A percentile compares a stretch with the other conserved stretches of the same genome.
Evolutionary conservation across 2,329 filamentous ascomycete genomes (phyloP).

Genomic region (Aspergillus novoparasiticus): DNA sequence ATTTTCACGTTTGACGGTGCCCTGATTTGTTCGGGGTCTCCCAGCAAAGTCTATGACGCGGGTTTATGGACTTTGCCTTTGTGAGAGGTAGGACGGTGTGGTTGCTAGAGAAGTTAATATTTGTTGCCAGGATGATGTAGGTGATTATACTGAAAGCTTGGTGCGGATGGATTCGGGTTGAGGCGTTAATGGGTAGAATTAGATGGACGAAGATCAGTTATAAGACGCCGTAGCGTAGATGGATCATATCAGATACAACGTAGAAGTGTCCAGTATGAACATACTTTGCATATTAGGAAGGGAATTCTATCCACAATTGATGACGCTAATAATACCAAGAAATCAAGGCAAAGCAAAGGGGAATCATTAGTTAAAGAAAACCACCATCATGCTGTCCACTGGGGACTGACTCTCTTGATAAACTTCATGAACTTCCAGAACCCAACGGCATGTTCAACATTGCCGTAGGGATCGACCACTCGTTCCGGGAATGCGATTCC

Average conservation of each 20-base stretch:
- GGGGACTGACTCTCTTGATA: slow-evolving; percentile 56
- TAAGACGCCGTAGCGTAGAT: neutral
- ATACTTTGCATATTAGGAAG: neutral
- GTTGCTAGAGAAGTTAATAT: too few species aligned
- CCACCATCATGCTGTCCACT: slow-evolving; percentile 43
- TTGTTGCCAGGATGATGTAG: too few species aligned
- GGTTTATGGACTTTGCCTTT: too few species aligned
- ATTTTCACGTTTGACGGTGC: too few species aligned
- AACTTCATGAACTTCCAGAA: slow-evolving; percentile 69
- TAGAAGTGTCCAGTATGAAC: neutral
- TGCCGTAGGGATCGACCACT: slow-evolving; percentile 62
- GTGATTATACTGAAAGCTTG: too few species aligned
- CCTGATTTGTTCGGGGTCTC: too few species aligned
- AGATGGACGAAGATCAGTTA: too few species aligned
- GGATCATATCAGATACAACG: neutral
- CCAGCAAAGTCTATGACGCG: too few species aligned
- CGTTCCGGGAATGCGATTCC: slow-evolving; percentile 66
- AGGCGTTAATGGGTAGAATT: too few species aligned
- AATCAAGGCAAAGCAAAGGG: neutral
- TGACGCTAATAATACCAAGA: neutral
- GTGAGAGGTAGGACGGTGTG: too few species aligned
- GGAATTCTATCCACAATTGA: neutral
- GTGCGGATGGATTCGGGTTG: too few species aligned
- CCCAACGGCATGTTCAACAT: slow-evolving; percentile 64
- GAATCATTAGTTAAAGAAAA: neutral